phyloP scores from a whole-genome alignment of 345 rosid genomes.

The Firmiana major region DNA sequence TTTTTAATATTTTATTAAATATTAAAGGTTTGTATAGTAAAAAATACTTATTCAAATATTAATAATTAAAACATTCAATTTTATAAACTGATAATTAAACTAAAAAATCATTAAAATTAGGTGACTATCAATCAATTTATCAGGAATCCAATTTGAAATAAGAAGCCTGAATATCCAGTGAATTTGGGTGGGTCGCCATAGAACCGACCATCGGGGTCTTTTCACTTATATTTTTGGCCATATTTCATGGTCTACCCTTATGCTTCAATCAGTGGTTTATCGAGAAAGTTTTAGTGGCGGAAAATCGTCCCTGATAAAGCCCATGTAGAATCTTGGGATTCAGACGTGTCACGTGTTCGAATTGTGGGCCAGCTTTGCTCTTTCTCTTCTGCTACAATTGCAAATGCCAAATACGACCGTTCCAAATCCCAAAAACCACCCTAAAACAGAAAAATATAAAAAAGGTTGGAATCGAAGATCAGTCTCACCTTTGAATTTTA shows the following conservation, averaged over 20 bases:
- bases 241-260: background rate
- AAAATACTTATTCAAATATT: no score
- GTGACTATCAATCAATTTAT: no score
- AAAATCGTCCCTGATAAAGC: background rate
- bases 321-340: slow-evolving; percentile 6
- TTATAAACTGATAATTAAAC: no score
- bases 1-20: no score
- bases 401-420: slow-evolving; percentile 7
- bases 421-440: background rate
- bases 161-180: background rate
- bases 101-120: no score
- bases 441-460: background rate
- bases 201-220: slow-evolving; percentile 2
- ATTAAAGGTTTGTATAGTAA: no score
- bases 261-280: background rate
- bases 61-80: no score
- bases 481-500: background rate
- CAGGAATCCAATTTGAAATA: background rate
- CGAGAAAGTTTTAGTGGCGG: slow-evolving; percentile 8
- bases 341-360: slow-evolving; percentile 12
- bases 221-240: background rate
- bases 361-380: background rate
- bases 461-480: background rate
- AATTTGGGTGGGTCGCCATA: background rate
- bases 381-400: background rate